Evolutionary conservation across 495 filamentous ascomycete species (phyloP).

Genomic region (Aspergillus avenaceus): DNA sequence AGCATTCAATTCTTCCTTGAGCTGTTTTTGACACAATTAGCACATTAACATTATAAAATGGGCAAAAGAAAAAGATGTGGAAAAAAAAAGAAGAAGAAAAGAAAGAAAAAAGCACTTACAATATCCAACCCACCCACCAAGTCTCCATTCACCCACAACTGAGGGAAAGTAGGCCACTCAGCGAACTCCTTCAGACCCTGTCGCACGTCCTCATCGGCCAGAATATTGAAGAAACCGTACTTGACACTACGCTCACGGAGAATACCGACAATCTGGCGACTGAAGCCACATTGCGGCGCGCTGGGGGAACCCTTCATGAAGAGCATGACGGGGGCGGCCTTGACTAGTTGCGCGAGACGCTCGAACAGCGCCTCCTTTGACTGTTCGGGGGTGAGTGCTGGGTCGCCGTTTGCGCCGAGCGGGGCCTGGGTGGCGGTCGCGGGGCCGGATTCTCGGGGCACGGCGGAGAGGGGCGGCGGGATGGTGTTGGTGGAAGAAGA

Average conservation of each 20-base stretch:
- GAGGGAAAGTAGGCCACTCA: slow-evolving; percentile 96
- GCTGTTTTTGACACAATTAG: slow-evolving; percentile 44
- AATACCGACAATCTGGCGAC: slow-evolving; percentile 77
- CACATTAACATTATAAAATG: not conserved
- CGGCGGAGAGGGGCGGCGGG: slow-evolving; percentile 48
- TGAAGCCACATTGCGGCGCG: slow-evolving; percentile 92
- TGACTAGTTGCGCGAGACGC: slow-evolving; percentile 75
- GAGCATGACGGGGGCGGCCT: slow-evolving; percentile 94
- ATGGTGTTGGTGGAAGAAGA: slow-evolving; percentile 35
- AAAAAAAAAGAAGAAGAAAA: slow-evolving; percentile 1
- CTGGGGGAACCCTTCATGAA: slow-evolving; percentile 84
- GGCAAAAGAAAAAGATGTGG: not conserved
- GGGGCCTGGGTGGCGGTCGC: slow-evolving; percentile 32
- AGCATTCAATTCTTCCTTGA: slow-evolving; percentile 69
- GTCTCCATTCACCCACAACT: slow-evolving; percentile 79
- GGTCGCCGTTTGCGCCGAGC: slow-evolving; percentile 34
- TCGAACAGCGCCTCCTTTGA: slow-evolving; percentile 74
- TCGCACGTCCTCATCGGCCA: slow-evolving; percentile 95
- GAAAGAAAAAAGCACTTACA: slow-evolving; percentile 52
- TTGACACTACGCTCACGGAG: slow-evolving; percentile 83
- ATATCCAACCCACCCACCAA: slow-evolving; percentile 94
- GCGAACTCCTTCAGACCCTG: slow-evolving; percentile 93
- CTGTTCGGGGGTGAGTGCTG: slow-evolving; percentile 47
- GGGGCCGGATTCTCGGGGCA: slow-evolving; percentile 39
- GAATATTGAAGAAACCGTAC: slow-evolving; percentile 98